Evolutionary conservation across 192 early-diverging fungal species (phyloP).

Genomic region (Podila minutissima): DNA sequence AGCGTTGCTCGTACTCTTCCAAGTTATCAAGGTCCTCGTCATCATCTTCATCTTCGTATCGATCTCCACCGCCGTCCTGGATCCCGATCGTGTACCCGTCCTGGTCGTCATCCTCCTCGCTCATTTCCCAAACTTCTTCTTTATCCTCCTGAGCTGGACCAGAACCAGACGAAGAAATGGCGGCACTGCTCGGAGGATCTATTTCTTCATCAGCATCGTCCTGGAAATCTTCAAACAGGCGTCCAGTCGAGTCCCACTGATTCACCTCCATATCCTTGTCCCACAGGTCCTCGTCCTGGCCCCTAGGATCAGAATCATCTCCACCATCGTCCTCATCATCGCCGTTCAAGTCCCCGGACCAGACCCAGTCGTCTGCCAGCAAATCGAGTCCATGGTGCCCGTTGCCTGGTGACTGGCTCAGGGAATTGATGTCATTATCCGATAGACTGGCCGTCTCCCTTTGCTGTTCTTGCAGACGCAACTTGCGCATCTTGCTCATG

Average conservation of each 20-base stretch:
- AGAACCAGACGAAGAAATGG: not conserved
- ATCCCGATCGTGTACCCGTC: conserved; percentile 9
- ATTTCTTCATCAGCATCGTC: not conserved
- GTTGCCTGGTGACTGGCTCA: conserved; percentile 8
- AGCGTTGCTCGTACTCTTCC: conserved; percentile 4
- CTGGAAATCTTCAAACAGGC: conserved; percentile 28
- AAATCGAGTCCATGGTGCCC: conserved; percentile 8
- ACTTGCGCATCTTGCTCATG: conserved; percentile 5
- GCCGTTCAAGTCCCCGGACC: not conserved
- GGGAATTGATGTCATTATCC: conserved; percentile 1
- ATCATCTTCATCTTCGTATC: conserved; percentile 7
- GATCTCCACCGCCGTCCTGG: not conserved
- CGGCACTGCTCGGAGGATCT: not conserved
- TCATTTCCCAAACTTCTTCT: not conserved
- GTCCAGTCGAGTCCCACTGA: conserved; percentile 29
- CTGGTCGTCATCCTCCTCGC: not conserved
- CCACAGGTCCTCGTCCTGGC: conserved; percentile 27
- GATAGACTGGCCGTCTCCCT: too few species aligned
- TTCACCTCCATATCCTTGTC: conserved; percentile 32
- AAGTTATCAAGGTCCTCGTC: conserved; percentile 5
- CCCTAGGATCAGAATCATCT: not conserved
- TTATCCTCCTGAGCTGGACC: not conserved
- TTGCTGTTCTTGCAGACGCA: not conserved
- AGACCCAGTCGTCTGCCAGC: conserved; percentile 31
- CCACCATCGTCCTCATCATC: conserved; percentile 1